Evolutionary conservation across 441 rosid species (phyloP), one percentile per base, ranked within the genome.

Genomic region (Dalechampia spathulata): DNA sequence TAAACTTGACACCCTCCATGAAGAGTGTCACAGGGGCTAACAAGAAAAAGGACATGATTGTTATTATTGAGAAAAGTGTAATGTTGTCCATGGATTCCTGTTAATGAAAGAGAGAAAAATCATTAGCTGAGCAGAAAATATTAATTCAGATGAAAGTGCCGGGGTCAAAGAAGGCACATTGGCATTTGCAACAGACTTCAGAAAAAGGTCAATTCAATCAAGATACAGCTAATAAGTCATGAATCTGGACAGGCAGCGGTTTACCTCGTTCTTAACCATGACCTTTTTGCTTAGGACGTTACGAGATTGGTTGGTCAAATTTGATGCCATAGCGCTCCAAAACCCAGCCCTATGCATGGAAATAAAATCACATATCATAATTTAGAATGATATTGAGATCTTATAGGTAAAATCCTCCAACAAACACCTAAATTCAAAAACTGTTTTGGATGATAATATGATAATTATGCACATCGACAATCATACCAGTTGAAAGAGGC

Each of bases 241-340:
- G 21, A 63, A 43, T 54, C 34, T 3, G 20, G 49, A 49, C 44
- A 70, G 4, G 55, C 19, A 72, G 49, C n/a, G 39, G 15, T 64
- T 68, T 74, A 93, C 99, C 89, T 89, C 99, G 73, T 87, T 81
- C 55, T 83, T 90, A 46, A 81, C 86, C 99, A 93, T 93, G 71
- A 90, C 85, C 70, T 87, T 93, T 67, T 93, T 93, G 80, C 99
- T 93, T 19, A 93, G 89, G 66, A 93, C 99, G 32, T 93, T 93
- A 57, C 99, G 97, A 50, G 97, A 93, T 69, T 93, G 99, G 71
- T 90, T 87, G n/a, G 87, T 59, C 79, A 93, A 78, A 75, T 93
- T 93, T 57, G 99, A 93, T 55, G 99, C 99, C 99, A 93, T 93
- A 52, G 99, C 99, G 71, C 82, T 90, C 93, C 86, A 79, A 60